Evolutionary conservation across 768 basidiomycete species (phyloP), one percentile per base, ranked within the genome.

Genomic region (Epithele typhae): DNA sequence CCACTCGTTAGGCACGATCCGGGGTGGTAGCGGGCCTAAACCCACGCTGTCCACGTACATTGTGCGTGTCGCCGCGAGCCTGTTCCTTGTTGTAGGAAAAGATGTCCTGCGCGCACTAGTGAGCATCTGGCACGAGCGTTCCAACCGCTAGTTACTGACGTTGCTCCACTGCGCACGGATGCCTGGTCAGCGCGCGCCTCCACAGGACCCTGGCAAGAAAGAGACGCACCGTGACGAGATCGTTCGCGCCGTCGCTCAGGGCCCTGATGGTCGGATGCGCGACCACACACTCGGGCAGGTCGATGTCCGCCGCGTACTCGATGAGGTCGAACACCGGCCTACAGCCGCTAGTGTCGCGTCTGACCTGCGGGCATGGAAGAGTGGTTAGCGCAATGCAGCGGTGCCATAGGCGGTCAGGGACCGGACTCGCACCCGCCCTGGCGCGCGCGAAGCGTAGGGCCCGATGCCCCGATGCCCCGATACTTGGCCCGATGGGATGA

Each of bases 51-150:
- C 14, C 17, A 21, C 53, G 3, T 27, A 57, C 52, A 64, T 90
- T 89, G 64, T 88, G 85, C 0, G 78, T 83, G 60, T 90, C 81
- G 18, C 84, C 84, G 56, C 82, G 82, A n/a, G 84, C 76, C 58
- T 88, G 87, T 60, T 90, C 87, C 52, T 82, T 79, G 62, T 87
- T 86, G 69, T 82, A 90, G 21, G 87, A 88, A 64, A 86, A 88
- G 56, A 89, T 78, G 64, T 89, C 87, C 87, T 87, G 53, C 35
- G 51, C 52, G 43, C 9, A 36, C 35, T 14, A 30, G 27, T 30
- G 27, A 7, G 27, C 27, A 30, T 30, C n/a, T 30, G 8, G 27
- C 27, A 30, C 14, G 27, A 30, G 14, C 7, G 8, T 14, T 7
- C 27, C 8, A 30, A 30, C 8, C 14, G 27, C 27, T 30, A 14